Evolutionary conservation across 2,329 filamentous ascomycete genomes (phyloP), one percentile per base, ranked within the genome.

Genomic region (Colletotrichum somersetense): DNA sequence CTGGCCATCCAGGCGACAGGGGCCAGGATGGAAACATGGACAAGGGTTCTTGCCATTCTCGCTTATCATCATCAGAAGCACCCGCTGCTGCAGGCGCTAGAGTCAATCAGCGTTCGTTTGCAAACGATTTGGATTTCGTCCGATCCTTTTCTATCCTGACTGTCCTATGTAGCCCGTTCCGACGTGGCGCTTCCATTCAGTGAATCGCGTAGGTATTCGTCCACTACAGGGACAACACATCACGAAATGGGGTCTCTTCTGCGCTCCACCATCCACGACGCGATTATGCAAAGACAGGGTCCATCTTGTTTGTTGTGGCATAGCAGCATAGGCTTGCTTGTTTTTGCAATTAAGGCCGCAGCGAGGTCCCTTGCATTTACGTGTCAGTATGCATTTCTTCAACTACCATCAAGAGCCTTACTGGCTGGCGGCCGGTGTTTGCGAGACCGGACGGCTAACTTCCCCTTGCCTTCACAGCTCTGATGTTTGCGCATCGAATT

Each of bases 281-380:
- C 42, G 26, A 42, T 35, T 63, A 59, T 56, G 33, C 40, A 12
- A 50, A 53, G 48, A 33, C 53, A 42, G 59, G 53, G 59, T 66
- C 48, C 48, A 55, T 66, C 46, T 55, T 71, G 46, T 72, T 61
- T 66, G 69, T 44, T 58, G 46, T 61, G 53, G 50, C 62, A 62
- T 46, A 56, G 48, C 35, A n/a, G 56, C 62, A 62, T 42, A 52
- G 5, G 33, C 38, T 46, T 48, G 55, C 48, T 42, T 35, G 67
- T 52, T 56, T 20, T 53, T 55, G 42, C 59, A 50, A 50, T 62
- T 35, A 42, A 58, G 56, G 57, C 52, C 56, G 40, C 71, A 72
- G 66, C 70, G 67, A 72, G 56, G 20, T 62, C 62, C 70, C 70
- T 66, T 72, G 70, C 61, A 57, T 72, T 56, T 62, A 71, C 61